Percentiles rank a stretch among this genome's conserved stretches.
phyloP scores from a whole-genome alignment of 768 basidiomycete genomes.

The Serendipita sp. region DNA sequence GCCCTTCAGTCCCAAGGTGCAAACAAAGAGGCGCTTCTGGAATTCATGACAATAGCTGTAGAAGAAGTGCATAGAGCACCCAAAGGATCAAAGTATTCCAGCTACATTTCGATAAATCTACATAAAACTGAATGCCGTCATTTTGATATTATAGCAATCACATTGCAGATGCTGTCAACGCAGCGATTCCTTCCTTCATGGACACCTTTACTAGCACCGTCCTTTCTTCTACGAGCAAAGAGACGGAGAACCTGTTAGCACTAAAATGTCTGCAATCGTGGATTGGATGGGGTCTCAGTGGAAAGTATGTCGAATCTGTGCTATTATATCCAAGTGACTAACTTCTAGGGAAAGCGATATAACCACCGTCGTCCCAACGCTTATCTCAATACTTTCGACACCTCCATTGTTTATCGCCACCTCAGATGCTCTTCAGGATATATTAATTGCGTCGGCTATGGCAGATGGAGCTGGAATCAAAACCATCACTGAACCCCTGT shows the following conservation, averaged over 20 bases:
- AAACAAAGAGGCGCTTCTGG: slow-evolving; percentile 43
- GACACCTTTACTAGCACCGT: slow-evolving; percentile 50
- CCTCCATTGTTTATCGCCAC: slow-evolving; percentile 41
- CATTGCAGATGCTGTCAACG: slow-evolving; percentile 47
- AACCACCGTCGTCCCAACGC: slow-evolving; percentile 29
- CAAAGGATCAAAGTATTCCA: slow-evolving; percentile 40
- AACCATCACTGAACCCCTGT: slow-evolving; percentile 67
- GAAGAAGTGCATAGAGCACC: slow-evolving; percentile 61
- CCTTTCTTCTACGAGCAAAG: slow-evolving; percentile 21
- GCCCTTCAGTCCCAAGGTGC: slow-evolving; percentile 46
- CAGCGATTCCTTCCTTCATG: slow-evolving; percentile 55
- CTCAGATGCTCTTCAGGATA: slow-evolving; percentile 59
- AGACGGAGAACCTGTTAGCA: slow-evolving; percentile 46
- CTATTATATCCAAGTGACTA: not conserved
- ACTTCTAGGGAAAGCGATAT: slow-evolving; percentile 35
- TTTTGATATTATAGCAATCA: slow-evolving; percentile 29
- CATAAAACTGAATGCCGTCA: slow-evolving; percentile 2
- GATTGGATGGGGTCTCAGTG: slow-evolving; percentile 49
- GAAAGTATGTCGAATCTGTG: slow-evolving; percentile 33
- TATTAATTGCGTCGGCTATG: slow-evolving; percentile 59
- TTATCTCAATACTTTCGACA: slow-evolving; percentile 49
- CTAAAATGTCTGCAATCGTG: slow-evolving; percentile 72
- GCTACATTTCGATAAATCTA: not conserved
- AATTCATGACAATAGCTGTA: slow-evolving; percentile 68
- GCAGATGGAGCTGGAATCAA: slow-evolving; percentile 51